Evolutionary conservation across 2,329 filamentous ascomycete genomes (phyloP).

Genomic region (Dactylonectria macrodidyma): DNA sequence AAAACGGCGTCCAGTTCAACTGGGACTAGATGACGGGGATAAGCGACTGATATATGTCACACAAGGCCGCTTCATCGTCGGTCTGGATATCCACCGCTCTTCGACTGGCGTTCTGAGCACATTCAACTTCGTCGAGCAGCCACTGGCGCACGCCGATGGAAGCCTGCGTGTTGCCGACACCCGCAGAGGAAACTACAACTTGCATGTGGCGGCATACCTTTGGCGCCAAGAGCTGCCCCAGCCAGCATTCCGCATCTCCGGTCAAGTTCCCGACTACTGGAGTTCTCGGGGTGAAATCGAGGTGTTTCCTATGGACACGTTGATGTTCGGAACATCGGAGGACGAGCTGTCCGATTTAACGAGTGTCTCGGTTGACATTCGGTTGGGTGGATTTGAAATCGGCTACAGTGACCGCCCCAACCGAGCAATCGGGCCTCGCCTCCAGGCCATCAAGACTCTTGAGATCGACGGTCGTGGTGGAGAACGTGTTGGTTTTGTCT

Average conservation of each 20-base stretch:
- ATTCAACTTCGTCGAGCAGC: background rate
- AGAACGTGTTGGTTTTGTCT: constrained; percentile 3
- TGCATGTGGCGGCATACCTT: background rate
- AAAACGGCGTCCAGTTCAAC: background rate
- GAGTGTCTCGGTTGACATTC: constrained; percentile 1
- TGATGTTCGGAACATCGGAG: constrained; percentile 19
- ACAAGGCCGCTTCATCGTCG: constrained; percentile 1
- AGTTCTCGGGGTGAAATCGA: background rate
- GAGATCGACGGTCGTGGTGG: constrained; percentile 4
- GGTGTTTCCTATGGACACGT: constrained; percentile 6
- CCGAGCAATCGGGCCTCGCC: constrained; percentile 13
- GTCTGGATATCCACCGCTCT: background rate
- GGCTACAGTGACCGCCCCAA: constrained; percentile 3
- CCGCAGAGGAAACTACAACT: constrained; percentile 1
- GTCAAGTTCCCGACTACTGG: background rate
- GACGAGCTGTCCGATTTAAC: constrained; percentile 8
- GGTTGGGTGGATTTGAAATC: constrained; percentile 22
- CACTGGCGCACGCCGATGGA: background rate
- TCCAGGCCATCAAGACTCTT: constrained; percentile 11
- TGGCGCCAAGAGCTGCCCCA: constrained; percentile 18
- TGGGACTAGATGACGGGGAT: constrained; percentile 6
- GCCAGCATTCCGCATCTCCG: background rate
- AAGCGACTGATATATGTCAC: constrained; percentile 7
- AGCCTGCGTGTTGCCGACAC: constrained; percentile 5
- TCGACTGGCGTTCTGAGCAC: background rate